A percentile compares a stretch with the other conserved stretches of the same genome.
phyloP scores from a whole-genome alignment of 345 rosid genomes.

The Citrus glauca region DNA sequence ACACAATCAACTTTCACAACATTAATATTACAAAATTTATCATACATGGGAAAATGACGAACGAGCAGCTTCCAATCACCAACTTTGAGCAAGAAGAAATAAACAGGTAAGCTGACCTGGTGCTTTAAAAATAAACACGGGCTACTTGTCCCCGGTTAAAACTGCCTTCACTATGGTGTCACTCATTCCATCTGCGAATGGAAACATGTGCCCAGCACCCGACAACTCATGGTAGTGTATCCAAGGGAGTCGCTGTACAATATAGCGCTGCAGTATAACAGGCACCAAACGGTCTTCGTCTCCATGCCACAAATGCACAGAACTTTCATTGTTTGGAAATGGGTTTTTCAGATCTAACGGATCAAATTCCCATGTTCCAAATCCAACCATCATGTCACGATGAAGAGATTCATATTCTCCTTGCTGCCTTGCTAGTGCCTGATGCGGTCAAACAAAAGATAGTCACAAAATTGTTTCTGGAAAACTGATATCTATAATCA shows the following conservation, averaged over 20 bases:
- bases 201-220: conserved; percentile 57
- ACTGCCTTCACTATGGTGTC: conserved; percentile 42
- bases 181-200: conserved; percentile 35
- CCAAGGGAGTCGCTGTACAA: conserved; percentile 54
- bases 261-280: conserved; percentile 47
- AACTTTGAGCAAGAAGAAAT: background rate
- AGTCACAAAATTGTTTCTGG: background rate
- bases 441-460: background rate
- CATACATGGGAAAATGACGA: background rate
- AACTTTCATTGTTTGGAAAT: conserved; percentile 42
- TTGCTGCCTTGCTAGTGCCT: conserved; percentile 43
- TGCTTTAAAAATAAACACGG: background rate
- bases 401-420: conserved; percentile 51
- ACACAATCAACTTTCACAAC: background rate
- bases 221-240: conserved; percentile 52
- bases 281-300: conserved; percentile 53
- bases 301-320: conserved; percentile 67
- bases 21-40: conserved; percentile 7
- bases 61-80: background rate
- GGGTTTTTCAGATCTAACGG: conserved; percentile 46
- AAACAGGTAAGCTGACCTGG: background rate
- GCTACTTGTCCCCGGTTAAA: conserved; percentile 21
- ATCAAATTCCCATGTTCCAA: conserved; percentile 61
- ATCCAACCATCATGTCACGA: conserved; percentile 49
- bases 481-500: background rate